Base-by-base conservation (phyloP, 257 asterid species). In the Salvia rosmarinus region DNA sequence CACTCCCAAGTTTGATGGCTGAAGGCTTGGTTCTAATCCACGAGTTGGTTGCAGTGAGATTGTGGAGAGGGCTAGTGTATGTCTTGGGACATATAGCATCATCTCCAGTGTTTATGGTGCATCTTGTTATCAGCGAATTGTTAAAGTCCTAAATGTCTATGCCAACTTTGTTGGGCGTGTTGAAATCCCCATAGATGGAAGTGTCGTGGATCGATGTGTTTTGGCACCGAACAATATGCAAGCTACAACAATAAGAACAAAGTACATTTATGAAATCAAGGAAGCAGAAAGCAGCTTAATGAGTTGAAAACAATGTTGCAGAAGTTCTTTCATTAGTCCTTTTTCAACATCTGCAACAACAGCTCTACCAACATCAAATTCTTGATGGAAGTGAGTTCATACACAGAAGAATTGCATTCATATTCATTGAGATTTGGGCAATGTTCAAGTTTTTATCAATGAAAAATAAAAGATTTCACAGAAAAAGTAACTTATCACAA, bases 1-100 rank as follows among this genome's bases (percentile, higher is more conserved):
- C 99, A 51, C 99, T 94, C 70, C 99, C 99, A 10, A 94, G 82
- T 67, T 94, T 94, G 84, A 94, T 86, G 1, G 96, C 99, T 1
- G 96, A 94, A 14, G 99, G 91, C 82, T 94, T 94, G 5, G 95
- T 87, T 50, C 84, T 81, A 55, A 91, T 91, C 99, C 97, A 89
- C 81, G 90, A 80, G 74, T 81, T 49, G 44, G 92, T 89, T 5
- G 87, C 99, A 6, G 96, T 85, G 51, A 94, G 90, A 67, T 94
- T 94, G 83, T 80, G 50, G 20, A 94, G 75, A 46, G 95, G 93
- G 19, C 87, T 80, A 0, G 85, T 86, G 44, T 67, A 85, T 12
- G 97, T 87, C 82, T 94, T 94, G 16, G 96, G 97, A 63, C 99
- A 94, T 35, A 94, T 91, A 58, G 96, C 99, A 85, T 94, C 99